Evolutionary conservation across 441 rosid genomes (phyloP), one percentile per base, ranked within the genome.

Genomic region (Hypseocharis bilobata): DNA sequence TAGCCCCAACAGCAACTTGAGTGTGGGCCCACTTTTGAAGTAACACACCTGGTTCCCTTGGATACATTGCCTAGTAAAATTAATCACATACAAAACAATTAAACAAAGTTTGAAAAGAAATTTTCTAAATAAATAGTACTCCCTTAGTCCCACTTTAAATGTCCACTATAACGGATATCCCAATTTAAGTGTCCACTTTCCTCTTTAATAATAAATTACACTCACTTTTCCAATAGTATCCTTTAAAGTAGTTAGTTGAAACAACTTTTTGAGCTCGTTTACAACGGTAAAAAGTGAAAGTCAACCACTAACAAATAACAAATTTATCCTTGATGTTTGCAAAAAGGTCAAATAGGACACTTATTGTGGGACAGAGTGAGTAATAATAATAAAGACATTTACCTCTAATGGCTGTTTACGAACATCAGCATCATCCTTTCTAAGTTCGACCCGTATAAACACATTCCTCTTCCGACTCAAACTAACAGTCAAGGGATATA

Each of bases 331-430:
- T 26, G 28, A 52, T 28, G 38, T 38, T 64, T 61, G n/a, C n/a
- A n/a, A n/a, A n/a, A n/a, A n/a, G n/a, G n/a, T n/a, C n/a, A n/a
- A n/a, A n/a, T n/a, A n/a, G n/a, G n/a, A n/a, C n/a, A n/a, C n/a
- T n/a, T n/a, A n/a, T n/a, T n/a, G n/a, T n/a, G n/a, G n/a, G n/a
- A n/a, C n/a, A n/a, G n/a, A n/a, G n/a, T n/a, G n/a, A n/a, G n/a
- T n/a, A 76, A 62, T 55, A 64, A 67, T 36, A 69, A 62, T 38
- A 58, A 61, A 57, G 40, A 64, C 17, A 64, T 58, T 73, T 86
- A 94, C 99, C 99, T 94, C 99, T 32, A 89, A 77, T 57, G 99
- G 95, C 72, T 84, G 99, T 76, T 87, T 86, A 40, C 88, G 94
- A 72, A 86, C 79, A 84, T 94, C 99, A 44, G 87, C 60, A 66